phyloP scores from a whole-genome alignment of 208 protist genomes.

The Trichomonas vaginalis region DNA sequence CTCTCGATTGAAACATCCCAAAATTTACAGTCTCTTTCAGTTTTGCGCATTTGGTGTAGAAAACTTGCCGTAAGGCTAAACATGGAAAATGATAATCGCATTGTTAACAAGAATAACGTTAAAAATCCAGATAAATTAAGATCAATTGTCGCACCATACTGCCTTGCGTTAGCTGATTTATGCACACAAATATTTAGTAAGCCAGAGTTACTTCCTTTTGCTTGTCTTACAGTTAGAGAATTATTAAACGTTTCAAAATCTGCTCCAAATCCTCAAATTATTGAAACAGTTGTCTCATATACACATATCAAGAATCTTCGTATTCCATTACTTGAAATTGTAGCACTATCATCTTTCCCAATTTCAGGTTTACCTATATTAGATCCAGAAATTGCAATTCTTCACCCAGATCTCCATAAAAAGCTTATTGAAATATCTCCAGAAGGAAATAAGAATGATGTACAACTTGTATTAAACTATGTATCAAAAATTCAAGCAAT shows the following conservation, averaged over 20 bases:
- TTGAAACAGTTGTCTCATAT: background rate
- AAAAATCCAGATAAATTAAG: background rate
- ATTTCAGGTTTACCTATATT: background rate
- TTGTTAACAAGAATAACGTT: background rate
- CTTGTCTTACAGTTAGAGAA: background rate
- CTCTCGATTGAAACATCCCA: background rate
- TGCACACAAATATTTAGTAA: background rate
- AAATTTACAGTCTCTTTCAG: background rate
- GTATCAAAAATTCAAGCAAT: background rate
- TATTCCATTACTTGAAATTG: background rate
- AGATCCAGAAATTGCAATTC: background rate
- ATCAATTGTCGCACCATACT: background rate
- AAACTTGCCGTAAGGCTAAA: background rate
- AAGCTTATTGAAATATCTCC: background rate
- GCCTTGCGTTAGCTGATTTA: background rate
- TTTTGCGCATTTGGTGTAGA: background rate
- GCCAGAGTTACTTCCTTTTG: background rate
- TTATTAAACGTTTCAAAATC: background rate
- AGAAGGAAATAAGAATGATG: background rate
- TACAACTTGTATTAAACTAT: background rate
- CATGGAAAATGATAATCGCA: background rate
- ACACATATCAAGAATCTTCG: background rate
- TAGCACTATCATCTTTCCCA: background rate
- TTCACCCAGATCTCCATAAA: background rate
- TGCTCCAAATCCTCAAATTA: background rate